These are phyloP conservation scores for Boletus huronensis DNA, from an alignment of 768 basidiomycete species.

Conservation along the genomic window DNA sequence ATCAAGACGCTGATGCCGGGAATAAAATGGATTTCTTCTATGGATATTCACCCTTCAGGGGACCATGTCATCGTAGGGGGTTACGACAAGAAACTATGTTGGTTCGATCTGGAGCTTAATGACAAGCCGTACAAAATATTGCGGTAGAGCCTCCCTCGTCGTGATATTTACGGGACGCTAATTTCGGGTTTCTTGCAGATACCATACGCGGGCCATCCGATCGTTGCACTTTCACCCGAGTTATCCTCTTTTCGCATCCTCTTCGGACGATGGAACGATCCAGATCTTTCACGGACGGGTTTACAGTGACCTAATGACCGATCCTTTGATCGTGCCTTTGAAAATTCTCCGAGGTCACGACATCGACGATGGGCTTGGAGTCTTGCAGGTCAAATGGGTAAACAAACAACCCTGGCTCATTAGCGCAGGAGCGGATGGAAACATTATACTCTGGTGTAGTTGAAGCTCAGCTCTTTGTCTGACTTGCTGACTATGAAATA, in stretches of 20 bases:
- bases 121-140: conserved; percentile 97
- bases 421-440: conserved; percentile 90
- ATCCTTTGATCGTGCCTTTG: conserved; percentile 95
- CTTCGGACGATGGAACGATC: conserved; percentile 95
- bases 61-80: conserved; percentile 97
- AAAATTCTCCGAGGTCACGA: conserved; percentile 95
- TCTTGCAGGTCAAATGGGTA: conserved; percentile 88
- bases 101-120: conserved; percentile 97
- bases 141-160: conserved; percentile 46
- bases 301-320: conserved; percentile 93
- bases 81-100: conserved; percentile 95
- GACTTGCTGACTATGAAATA: conserved; percentile 24
- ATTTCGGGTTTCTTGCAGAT: conserved; percentile 45
- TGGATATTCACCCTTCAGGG: conserved; percentile 95
- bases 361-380: conserved; percentile 82
- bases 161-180: conserved; percentile 5
- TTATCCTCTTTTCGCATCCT: conserved; percentile 94
- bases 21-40: conserved; percentile 93
- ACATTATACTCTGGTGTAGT: conserved; percentile 84
- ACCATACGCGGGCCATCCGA: conserved; percentile 91
- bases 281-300: conserved; percentile 96
- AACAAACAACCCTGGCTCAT: conserved; percentile 88
- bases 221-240: conserved; percentile 90
- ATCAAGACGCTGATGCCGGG: conserved; percentile 94
- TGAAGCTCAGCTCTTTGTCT: conserved; percentile 37